Evolutionary conservation across 176 grass and related monocot genomes (phyloP), one percentile per base, ranked within the genome.

Genomic region (Poa annua): DNA sequence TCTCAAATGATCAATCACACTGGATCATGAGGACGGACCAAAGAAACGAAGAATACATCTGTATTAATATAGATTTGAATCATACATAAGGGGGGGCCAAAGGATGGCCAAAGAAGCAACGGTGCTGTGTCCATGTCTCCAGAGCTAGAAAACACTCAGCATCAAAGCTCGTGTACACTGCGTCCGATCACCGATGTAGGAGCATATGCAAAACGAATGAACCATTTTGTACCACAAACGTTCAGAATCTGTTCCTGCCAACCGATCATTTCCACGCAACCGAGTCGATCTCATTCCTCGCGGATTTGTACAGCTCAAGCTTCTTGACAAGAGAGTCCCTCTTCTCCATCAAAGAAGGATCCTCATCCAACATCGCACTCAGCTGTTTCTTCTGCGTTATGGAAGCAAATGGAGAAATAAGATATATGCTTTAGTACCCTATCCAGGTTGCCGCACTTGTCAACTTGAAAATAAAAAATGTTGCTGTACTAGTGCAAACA

Each of bases 271-370:
- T 96, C 97, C 97, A 99, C 6, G 89, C 97, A 21, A 99, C 97
- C 0, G 91, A 94, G 79, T 99, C 97, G 1, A 99, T 99, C 78
- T 99, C 97, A 63, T 92, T 90, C 79, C 97, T 85, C 5, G 97
- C 97, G 1, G 91, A 94, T 80, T 96, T 99, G 81, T 99, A 99
- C 6, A 99, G 91, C 89, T 96, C 97, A 24, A 99, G 91, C 81
- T 82, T 88, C 93, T 96, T 99, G 20, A 94, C 97, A 41, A 99
- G 89, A 16, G 82, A 22, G 57, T 96, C 91, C 74, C 97, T 99
- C 84, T 99, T 99, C 91, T 96, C 97, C 97, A 99, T 99, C 77
- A 99, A 79, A 87, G 83, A 74, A 11, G 97, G 97, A 13, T 99
- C 97, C 75, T 99, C 97, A 8, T 99, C 97, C 86, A 99, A 85